Percentiles rank a stretch among this genome's conserved stretches.
Evolutionary conservation across 2,329 filamentous ascomycete genomes (phyloP).

Genomic region (Biscogniauxia marginata): DNA sequence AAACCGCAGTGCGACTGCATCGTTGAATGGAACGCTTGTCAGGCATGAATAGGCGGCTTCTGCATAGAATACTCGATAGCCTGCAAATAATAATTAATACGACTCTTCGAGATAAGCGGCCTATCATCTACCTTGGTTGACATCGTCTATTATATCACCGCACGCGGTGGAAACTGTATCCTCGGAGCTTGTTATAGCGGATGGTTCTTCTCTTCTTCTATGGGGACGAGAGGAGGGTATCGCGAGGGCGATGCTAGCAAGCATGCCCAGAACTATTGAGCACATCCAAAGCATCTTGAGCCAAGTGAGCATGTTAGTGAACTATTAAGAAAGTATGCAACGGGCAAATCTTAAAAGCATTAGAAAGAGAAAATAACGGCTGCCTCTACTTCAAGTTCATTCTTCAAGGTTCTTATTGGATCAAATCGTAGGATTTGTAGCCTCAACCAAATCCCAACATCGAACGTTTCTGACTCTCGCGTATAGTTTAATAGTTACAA

Average conservation of each 20-base stretch:
- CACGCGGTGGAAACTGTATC: background rate
- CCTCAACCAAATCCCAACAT: background rate
- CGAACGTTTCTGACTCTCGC: background rate
- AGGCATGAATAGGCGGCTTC: conserved; percentile 34
- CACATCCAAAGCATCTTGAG: background rate
- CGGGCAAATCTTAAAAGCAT: no score
- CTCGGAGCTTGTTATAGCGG: background rate
- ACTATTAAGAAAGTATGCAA: no score
- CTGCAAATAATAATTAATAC: background rate
- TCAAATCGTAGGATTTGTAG: background rate
- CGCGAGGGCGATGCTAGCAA: background rate
- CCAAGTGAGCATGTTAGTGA: no score
- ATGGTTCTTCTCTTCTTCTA: background rate
- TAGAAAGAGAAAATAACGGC: no score
- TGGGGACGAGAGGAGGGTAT: background rate
- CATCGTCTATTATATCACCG: background rate
- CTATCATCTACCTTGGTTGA: background rate
- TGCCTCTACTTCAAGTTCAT: background rate
- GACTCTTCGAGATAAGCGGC: background rate
- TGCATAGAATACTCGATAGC: background rate
- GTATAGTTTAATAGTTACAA: background rate
- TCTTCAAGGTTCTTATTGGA: background rate
- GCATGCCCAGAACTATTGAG: background rate
- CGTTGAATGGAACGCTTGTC: conserved; percentile 43
- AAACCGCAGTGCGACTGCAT: conserved; percentile 42